Conservation (phyloP, 371 early-diverging fungal species). For the Mucor circinelloides region DNA sequence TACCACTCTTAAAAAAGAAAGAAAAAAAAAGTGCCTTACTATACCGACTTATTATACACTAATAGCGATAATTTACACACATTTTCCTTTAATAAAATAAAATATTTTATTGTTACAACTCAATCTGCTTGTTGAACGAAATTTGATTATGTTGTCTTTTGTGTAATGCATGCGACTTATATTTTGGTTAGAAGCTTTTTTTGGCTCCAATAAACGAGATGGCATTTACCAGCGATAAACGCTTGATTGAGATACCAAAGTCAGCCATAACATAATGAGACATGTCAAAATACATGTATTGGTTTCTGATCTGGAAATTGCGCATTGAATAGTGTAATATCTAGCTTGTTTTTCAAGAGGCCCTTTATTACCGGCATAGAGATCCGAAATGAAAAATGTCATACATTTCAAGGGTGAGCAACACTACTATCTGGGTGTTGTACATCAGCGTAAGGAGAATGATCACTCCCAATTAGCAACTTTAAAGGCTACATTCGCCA, state of each 20-base stretch:
- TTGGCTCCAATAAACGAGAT: neutral
- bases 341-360: neutral
- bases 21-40: conserved; percentile 1
- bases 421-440: neutral
- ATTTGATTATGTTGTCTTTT: neutral
- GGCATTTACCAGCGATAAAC: too few relatives aligned
- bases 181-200: neutral
- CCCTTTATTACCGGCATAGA: neutral
- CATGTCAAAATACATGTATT: neutral
- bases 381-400: neutral
- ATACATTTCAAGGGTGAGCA: neutral
- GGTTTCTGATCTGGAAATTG: neutral
- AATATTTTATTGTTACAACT: neutral
- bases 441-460: neutral
- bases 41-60: neutral
- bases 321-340: neutral
- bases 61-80: neutral
- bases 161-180: neutral
- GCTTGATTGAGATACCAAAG: too few relatives aligned
- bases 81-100: neutral
- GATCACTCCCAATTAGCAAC: neutral
- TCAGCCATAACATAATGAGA: too few relatives aligned
- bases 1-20: neutral
- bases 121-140: neutral
- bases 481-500: neutral